These are phyloP conservation scores for Chenopodium suecicum DNA, from an alignment of 148 eudicot species.

Conservation along the genomic window DNA sequence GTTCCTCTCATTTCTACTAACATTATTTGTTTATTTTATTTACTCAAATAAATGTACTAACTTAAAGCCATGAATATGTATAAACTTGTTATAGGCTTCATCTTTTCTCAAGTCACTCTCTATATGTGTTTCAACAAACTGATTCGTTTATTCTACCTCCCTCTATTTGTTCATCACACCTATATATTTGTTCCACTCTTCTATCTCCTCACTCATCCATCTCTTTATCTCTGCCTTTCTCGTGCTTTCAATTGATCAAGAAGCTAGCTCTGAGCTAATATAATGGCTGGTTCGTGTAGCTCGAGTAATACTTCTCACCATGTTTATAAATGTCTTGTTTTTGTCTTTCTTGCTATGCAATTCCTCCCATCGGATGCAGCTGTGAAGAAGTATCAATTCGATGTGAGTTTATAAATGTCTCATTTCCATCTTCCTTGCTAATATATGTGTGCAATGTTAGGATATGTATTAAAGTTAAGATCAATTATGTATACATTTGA, in stretches of 20 bases:
- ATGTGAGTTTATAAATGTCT: constrained; percentile 37
- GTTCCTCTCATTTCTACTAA: not conserved
- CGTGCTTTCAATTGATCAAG: not conserved
- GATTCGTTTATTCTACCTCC: not conserved
- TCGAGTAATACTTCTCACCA: not conserved
- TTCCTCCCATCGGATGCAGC: not conserved
- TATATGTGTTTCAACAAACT: not conserved
- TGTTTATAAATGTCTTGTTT: not conserved
- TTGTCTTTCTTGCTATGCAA: not conserved
- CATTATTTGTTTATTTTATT: no score
- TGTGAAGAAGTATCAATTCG: constrained; percentile 26
- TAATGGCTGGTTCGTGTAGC: not conserved
- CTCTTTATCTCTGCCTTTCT: not conserved
- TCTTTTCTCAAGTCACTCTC: not conserved
- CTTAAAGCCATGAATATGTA: not conserved
- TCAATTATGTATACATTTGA: no score
- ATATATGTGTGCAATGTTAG: no score
- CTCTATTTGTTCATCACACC: not conserved
- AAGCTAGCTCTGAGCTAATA: not conserved
- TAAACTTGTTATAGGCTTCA: not conserved
- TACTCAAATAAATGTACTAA: not conserved
- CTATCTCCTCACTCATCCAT: not conserved
- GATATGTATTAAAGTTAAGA: no score
- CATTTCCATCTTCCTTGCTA: not conserved
- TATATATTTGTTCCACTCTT: not conserved